Evolutionary conservation across 176 grass and related monocot species (phyloP).

Genomic region (Dendrocalamus sinicus): DNA sequence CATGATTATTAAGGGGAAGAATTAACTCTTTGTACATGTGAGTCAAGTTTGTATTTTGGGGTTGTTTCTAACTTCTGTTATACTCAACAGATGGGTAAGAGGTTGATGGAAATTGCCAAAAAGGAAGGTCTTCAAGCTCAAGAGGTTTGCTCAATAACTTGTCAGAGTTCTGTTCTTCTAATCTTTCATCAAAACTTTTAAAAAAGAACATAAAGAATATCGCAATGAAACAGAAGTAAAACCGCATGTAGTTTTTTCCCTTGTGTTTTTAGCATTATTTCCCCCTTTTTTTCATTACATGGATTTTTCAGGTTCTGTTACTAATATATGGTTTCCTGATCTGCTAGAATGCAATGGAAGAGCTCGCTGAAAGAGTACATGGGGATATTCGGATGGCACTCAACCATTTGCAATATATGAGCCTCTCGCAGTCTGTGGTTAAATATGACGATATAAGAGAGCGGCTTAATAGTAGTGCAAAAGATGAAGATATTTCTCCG

Average conservation of each 20-base stretch:
- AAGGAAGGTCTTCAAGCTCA: conserved; percentile 93
- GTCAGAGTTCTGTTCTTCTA: conserved; percentile 28
- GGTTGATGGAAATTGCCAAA: conserved; percentile 95
- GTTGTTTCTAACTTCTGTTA: conserved; percentile 42
- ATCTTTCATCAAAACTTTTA: not conserved
- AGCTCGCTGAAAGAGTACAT: conserved; percentile 98
- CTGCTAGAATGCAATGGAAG: conserved; percentile 87
- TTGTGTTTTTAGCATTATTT: not conserved
- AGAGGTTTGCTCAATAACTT: conserved; percentile 63
- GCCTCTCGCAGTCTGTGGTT: conserved; percentile 85
- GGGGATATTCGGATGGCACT: conserved; percentile 98
- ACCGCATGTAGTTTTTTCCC: not conserved
- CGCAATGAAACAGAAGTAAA: not conserved
- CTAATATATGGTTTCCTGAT: conserved; percentile 32
- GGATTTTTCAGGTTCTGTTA: conserved; percentile 29
- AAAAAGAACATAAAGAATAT: conserved; percentile 2
- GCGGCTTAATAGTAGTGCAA: conserved; percentile 84
- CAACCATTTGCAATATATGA: conserved; percentile 99
- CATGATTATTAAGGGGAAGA: conserved; percentile 19
- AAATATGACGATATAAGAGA: conserved; percentile 97
- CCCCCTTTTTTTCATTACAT: not conserved
- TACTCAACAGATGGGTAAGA: conserved; percentile 91
- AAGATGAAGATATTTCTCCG: conserved; percentile 99
- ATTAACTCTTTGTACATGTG: conserved; percentile 15
- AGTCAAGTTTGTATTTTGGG: conserved; percentile 18